A percentile compares a stretch with the other conserved stretches of the same genome.
phyloP scores from a whole-genome alignment of 164 flowering plant species.

The Chimonanthus praecox region DNA sequence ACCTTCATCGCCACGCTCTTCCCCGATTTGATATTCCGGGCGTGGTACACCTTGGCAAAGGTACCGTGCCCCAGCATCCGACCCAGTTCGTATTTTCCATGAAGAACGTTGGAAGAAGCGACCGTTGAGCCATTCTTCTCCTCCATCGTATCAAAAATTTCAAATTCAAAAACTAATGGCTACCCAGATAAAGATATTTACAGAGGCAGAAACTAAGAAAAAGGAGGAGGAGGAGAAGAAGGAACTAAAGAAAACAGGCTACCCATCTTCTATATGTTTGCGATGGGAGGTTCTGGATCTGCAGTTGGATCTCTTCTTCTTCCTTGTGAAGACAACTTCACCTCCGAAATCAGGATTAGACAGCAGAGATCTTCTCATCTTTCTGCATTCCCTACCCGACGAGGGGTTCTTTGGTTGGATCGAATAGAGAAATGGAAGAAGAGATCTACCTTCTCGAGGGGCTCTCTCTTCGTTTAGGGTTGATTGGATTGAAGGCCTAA shows the following conservation, averaged over 20 bases:
- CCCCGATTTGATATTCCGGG: constrained; percentile 33
- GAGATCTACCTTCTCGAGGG: background rate
- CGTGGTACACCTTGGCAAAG: constrained; percentile 50
- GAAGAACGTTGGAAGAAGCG: constrained; percentile 10
- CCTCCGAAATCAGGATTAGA: constrained; percentile 23
- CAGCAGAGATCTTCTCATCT: constrained; percentile 34
- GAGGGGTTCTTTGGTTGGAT: constrained; percentile 16
- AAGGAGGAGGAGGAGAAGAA: background rate
- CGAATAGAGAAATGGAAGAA: constrained; percentile 22
- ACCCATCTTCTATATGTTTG: constrained; percentile 71
- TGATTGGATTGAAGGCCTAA: background rate
- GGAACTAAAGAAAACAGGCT: constrained; percentile 8
- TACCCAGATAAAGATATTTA: background rate
- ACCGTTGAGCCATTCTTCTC: background rate
- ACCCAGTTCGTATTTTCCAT: constrained; percentile 32
- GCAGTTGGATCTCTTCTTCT: constrained; percentile 13
- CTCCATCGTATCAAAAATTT: background rate
- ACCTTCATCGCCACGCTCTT: constrained; percentile 52
- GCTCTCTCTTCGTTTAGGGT: background rate
- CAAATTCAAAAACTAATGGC: background rate
- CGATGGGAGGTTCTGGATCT: constrained; percentile 58
- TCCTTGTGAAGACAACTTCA: background rate
- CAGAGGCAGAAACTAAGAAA: background rate
- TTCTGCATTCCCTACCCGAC: constrained; percentile 53
- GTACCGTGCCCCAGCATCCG: constrained; percentile 32